A percentile compares a stretch with the other conserved stretches of the same genome.
These are phyloP conservation scores for Wallacemonas collosoma DNA, from an alignment of 208 protist genomes.

Conservation along the genomic window DNA sequence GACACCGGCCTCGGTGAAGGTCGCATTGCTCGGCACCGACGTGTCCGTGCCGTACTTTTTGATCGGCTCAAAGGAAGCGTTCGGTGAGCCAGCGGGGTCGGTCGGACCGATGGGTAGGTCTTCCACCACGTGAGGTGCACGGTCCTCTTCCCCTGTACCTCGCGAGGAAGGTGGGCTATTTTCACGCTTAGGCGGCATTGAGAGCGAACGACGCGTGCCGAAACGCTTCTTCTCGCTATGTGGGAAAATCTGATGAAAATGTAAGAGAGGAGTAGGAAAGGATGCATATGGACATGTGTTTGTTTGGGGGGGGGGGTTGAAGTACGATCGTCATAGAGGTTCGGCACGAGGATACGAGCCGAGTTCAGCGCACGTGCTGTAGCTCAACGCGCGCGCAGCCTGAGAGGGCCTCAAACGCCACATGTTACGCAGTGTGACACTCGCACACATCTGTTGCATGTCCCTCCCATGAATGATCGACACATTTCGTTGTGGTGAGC, in stretches of 20 bases:
- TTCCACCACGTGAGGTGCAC: not conserved
- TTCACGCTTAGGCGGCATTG: not conserved
- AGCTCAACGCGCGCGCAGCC: too few species aligned
- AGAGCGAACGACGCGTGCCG: not conserved
- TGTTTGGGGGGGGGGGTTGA: too few species aligned
- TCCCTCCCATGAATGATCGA: too few species aligned
- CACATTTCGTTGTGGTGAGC: too few species aligned
- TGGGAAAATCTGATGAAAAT: not conserved
- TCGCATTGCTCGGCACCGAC: not conserved
- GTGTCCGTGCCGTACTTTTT: conserved; percentile 1
- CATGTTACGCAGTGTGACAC: too few species aligned
- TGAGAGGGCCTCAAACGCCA: too few species aligned
- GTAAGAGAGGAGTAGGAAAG: not conserved
- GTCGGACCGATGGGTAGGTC: not conserved
- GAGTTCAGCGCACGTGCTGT: too few species aligned
- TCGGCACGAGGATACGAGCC: too few species aligned
- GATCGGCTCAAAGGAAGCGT: not conserved
- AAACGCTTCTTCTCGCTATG: not conserved
- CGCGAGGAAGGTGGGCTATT: not conserved
- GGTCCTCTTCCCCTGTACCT: not conserved
- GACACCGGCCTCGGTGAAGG: not conserved
- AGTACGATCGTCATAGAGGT: too few species aligned
- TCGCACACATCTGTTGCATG: too few species aligned
- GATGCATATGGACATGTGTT: too few species aligned
- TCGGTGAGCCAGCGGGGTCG: not conserved